Base-by-base conservation (phyloP, 2,329 filamentous ascomycete genomes). In the Leptosphaerulina australis region DNA sequence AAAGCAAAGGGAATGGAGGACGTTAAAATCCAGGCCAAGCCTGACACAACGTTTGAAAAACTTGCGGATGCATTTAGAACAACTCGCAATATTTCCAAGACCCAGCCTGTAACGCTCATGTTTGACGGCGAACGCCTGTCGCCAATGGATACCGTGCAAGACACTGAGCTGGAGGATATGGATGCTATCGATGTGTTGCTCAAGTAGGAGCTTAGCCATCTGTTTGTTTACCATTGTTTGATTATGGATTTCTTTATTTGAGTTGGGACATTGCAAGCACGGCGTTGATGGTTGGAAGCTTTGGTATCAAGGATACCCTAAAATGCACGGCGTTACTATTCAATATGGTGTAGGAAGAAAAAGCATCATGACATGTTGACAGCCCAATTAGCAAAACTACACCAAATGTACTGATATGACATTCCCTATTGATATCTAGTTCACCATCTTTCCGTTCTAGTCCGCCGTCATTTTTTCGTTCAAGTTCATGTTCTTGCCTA, bases 1-100 rank as follows among this genome's bases (percentile, higher is more conserved):
- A 81, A 79, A 56, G 78, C 77, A 5, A 82, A 78, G 45, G 79
- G 75, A 2, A 69, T 76, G 33, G 68, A 74, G 8, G 79, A 84
- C 26, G 79, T 81, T 56, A 79, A 74, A 60, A 70, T 85, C 26
- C 77, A 67, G 31, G 77, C 80, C 10, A 74, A 74, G 35, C 70
- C 74, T 63, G 55, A 67, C 12, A 70, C 69, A 1, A 66, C 64
- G 0, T 60, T 74, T 35, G 62, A 59, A 4, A 60, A 67, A 21
- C 56, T 75, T 5, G 57, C 65, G 6, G 31, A 58, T 7, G 70
- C 67, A 2, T 74, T 68, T 44, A 65, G 66, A 24, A 30, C 50
- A 3, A 51, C 44, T n/a, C 47, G 46, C 12, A 51, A 59, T 1
- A 56, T 72, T 4, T 51, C 67, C 1, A 39, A 56, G 5, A 50